Evolutionary conservation across 2,329 filamentous ascomycete species (phyloP).

Genomic region (Ustulina deusta): DNA sequence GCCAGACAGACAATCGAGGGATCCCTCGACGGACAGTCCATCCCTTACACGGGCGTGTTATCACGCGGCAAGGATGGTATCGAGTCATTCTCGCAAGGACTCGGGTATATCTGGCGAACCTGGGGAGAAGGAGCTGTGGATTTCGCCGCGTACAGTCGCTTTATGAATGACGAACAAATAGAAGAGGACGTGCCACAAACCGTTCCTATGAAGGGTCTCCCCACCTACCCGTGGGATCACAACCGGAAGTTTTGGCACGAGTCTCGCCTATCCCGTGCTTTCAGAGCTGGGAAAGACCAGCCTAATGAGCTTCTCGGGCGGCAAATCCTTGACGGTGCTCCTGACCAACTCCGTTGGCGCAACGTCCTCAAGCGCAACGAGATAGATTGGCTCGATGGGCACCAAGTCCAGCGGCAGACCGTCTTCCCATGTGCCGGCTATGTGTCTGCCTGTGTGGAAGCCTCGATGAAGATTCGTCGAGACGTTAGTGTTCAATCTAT

Average conservation of each 20-base stretch:
- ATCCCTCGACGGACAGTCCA: not conserved
- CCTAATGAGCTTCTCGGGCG: slow-evolving; percentile 13
- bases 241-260: slow-evolving; percentile 10
- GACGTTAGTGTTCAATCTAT: not conserved
- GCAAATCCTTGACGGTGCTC: not conserved
- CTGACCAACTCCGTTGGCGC: not conserved
- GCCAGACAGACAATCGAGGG: not conserved
- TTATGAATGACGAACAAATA: not conserved
- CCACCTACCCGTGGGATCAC: slow-evolving; percentile 7
- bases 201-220: not conserved
- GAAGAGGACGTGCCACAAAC: not conserved
- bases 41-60: slow-evolving; percentile 16
- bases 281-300: not conserved
- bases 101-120: not conserved
- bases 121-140: slow-evolving; percentile 6
- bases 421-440: slow-evolving; percentile 32
- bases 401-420: slow-evolving; percentile 20
- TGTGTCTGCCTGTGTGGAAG: slow-evolving; percentile 10
- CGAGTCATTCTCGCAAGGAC: not conserved
- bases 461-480: not conserved
- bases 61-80: slow-evolving; percentile 25
- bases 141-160: slow-evolving; percentile 1
- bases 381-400: slow-evolving; percentile 18
- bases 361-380: slow-evolving; percentile 15
- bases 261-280: not conserved